Evolutionary conservation across 129 eudicot genomes (phyloP), one percentile per base, ranked within the genome.

Genomic region (Flaveria sonorensis): DNA sequence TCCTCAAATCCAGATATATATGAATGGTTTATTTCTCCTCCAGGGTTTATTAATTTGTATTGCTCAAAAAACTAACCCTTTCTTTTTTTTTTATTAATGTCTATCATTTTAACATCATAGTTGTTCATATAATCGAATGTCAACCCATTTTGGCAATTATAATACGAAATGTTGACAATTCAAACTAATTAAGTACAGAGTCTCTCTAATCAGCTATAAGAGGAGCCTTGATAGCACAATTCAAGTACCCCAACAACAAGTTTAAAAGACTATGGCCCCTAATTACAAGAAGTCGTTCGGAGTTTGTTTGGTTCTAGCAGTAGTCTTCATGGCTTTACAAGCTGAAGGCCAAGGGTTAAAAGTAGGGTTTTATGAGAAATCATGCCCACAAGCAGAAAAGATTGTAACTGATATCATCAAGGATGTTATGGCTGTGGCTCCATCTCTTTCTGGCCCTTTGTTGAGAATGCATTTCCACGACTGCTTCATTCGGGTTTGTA

Each of bases 391-490:
- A 1, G 87, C 81, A 1, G 87, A 87, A 68, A 63, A 51, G 48
- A 87, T 85, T 36, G 83, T 86, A 1, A 57, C 46, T 45, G 47
- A 67, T 40, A 78, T 82, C 16, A 77, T 79, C 0, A 64, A 53
- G 11, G 47, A 83, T 15, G 87, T 82, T 20, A 82, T 90, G 14
- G 71, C 92, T 0, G 84, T 57, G 4, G 84, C 90, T 10, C 92
- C 92, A 6, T 75, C 85, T 55, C 88, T 90, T 28, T 76, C 88
- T 32, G 92, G 86, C 39, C 88, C 96, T 18, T 65, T 90, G 71
- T 47, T 87, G 70, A 85, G 95, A 72, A 74, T 89, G 89, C 89
- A 87, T 57, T 89, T 84, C 71, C 95, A 89, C 47, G 95, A 89
- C 72, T 89, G 91, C 73, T 89, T 89, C 70, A 86, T 89, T 60